Evolutionary conservation across 169 alveolate genomes (phyloP).

Genomic region (Amoebophrya sp.): DNA sequence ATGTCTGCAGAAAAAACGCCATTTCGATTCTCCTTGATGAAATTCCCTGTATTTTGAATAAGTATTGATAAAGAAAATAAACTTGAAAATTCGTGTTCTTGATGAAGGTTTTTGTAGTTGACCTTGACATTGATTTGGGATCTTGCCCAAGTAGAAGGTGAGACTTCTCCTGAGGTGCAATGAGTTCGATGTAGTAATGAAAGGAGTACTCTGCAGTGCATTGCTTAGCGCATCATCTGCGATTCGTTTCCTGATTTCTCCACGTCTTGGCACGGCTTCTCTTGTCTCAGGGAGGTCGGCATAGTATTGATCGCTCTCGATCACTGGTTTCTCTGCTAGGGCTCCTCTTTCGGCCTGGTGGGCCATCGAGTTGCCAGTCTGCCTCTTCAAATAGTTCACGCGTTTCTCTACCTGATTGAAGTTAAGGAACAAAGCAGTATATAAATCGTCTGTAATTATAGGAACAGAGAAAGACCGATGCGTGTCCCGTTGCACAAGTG

Average conservation of each 20-base stretch:
- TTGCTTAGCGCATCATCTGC: not conserved
- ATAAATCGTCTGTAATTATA: too few relatives aligned
- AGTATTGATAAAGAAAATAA: too few relatives aligned
- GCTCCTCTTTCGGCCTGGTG: not conserved
- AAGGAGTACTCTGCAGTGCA: not conserved
- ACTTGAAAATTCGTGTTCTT: too few relatives aligned
- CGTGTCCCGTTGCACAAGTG: too few relatives aligned
- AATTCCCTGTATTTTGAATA: not conserved
- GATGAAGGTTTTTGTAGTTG: too few relatives aligned
- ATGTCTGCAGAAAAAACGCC: not conserved
- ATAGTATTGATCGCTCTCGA: not conserved
- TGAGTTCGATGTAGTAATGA: too few relatives aligned
- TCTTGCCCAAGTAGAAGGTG: too few relatives aligned
- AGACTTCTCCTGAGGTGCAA: too few relatives aligned
- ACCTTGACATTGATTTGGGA: too few relatives aligned
- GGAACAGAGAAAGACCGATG: too few relatives aligned
- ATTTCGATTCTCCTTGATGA: not conserved
- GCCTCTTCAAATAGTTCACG: not conserved
- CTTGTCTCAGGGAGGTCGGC: not conserved
- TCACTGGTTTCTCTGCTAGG: not conserved
- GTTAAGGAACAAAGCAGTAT: too few relatives aligned
- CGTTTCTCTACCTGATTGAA: not conserved
- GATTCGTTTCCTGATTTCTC: not conserved
- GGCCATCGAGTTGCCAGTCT: not conserved
- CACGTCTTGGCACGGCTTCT: not conserved